Base-by-base conservation (phyloP, 192 early-diverging fungal species). In the Coemansia sp. region DNA sequence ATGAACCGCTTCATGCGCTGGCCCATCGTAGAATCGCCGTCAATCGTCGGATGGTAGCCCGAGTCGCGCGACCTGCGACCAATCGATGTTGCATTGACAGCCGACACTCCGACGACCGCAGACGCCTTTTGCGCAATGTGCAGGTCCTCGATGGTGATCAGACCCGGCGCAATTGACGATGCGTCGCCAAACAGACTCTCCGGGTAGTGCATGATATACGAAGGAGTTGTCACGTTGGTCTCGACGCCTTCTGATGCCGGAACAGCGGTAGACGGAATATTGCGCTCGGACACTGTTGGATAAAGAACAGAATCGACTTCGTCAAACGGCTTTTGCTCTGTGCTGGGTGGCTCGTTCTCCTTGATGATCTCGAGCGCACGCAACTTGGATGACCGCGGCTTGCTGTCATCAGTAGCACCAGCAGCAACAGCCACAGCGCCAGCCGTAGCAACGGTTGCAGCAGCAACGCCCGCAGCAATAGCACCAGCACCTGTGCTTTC, bases 191-290 rank as follows among this genome's bases (percentile, higher is more conserved):
- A 77, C 42, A 77, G 60, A 0, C 67, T 69, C 37, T 70, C 73
- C 12, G 73, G 64, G 44, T 77, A 77, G 64, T 77, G 73, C 73
- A 77, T 77, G 38, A 70, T 63, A 30, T 77, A 77, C 11, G 73
- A 77, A 2, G 73, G 73, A 18, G 62, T 67, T 2, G 61, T 58
- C n/a, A 62, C 61, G 18, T 22, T 49, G 10, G 51, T 25, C n/a
- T 67, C 34, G 19, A 42, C 25, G 18, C 14, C 25, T 19, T 42
- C 55, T 7, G 39, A 3, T 1, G 55, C 42, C 2, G 24, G 41
- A 4, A 24, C 24, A 17, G 22, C 23, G 22, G 18, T 42, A 27
- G 42, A 12, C 12, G 55, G 38, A 17, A 11, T 33, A 2, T 24
- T 50, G 50, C 53, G 45, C 23, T 56, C 54, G 10, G 43, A 47